Evolutionary conservation across 345 rosid genomes (phyloP).

Genomic region (Tarenaya hassleriana): DNA sequence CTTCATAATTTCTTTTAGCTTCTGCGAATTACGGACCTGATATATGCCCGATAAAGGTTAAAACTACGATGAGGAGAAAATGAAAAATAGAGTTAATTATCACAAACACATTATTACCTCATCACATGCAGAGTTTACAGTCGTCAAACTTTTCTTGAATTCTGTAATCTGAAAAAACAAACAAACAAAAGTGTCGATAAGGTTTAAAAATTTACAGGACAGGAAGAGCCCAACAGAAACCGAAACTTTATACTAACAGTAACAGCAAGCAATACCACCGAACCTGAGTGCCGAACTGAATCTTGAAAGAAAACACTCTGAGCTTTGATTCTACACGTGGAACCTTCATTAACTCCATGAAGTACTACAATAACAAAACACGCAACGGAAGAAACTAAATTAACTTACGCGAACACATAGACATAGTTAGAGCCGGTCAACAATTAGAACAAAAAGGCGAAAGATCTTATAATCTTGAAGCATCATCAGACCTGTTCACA

Average conservation of each 20-base stretch:
- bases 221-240: no score
- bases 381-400: no score
- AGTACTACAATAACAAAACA: no score
- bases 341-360: slow-evolving; percentile 89
- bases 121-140: slow-evolving; percentile 56
- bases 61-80: slow-evolving; percentile 20
- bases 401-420: no score
- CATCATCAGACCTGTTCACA: slow-evolving; percentile 74
- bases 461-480: no score
- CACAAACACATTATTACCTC: no score
- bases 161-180: slow-evolving; percentile 60
- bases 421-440: no score
- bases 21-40: slow-evolving; percentile 87
- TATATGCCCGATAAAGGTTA: slow-evolving; percentile 16
- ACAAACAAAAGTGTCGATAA: slow-evolving; percentile 10
- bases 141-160: slow-evolving; percentile 55
- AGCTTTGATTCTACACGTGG: slow-evolving; percentile 94
- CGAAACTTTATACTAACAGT: no score
- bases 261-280: no score
- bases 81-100: no score
- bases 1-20: slow-evolving; percentile 95
- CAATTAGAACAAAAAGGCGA: no score
- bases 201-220: no score
- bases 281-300: slow-evolving; percentile 90
- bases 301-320: slow-evolving; percentile 89